Evolutionary conservation across 495 filamentous ascomycete genomes (phyloP).

Genomic region (Penicillium angulare): DNA sequence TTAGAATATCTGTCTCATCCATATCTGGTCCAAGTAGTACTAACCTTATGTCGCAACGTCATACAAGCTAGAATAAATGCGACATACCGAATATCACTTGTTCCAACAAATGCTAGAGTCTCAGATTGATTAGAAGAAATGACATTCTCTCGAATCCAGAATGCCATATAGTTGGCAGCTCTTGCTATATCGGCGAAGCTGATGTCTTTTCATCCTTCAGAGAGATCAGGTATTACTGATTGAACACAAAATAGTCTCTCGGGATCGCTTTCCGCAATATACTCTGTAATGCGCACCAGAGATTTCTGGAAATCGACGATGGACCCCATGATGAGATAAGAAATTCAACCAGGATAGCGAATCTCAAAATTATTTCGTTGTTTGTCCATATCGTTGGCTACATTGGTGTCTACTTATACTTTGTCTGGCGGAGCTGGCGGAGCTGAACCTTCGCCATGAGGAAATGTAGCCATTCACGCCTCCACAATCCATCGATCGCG

Average conservation of each 20-base stretch:
- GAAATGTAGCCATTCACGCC: too few species aligned
- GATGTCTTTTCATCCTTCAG: constrained; percentile 53
- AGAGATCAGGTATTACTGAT: constrained; percentile 38
- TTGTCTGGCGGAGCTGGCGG: too few species aligned
- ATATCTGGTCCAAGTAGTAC: not conserved
- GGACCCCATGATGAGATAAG: not conserved
- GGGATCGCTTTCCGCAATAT: constrained; percentile 38
- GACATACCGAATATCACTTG: constrained; percentile 26
- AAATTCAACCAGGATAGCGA: not conserved
- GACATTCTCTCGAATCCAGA: constrained; percentile 41
- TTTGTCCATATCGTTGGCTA: too few species aligned
- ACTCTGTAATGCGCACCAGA: constrained; percentile 37
- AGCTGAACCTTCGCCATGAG: too few species aligned
- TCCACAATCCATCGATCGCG: too few species aligned
- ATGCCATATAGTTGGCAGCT: constrained; percentile 51
- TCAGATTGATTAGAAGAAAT: constrained; percentile 19
- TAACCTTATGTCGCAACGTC: constrained; percentile 20
- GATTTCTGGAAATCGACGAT: not conserved
- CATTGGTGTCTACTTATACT: too few species aligned
- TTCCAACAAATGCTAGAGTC: constrained; percentile 33
- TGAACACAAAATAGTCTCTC: constrained; percentile 39
- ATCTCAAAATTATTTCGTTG: not conserved
- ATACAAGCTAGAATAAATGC: constrained; percentile 27
- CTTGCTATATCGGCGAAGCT: constrained; percentile 48
- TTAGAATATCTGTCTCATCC: not conserved